Evolutionary conservation across 1,139 yeast species (phyloP).

Genomic region (Sugiyamaella sp.): DNA sequence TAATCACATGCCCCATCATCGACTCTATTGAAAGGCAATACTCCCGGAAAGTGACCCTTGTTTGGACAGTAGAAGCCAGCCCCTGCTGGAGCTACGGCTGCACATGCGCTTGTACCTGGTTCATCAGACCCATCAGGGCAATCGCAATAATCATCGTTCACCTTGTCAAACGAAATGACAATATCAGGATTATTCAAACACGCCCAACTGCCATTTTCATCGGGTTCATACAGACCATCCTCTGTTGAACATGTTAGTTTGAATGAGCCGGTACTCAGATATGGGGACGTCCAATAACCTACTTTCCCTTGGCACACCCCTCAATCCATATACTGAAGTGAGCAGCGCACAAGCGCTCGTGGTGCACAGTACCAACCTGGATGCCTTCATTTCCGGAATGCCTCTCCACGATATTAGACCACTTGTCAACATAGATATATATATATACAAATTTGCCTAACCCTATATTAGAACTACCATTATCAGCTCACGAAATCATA

Average conservation of each 20-base stretch:
- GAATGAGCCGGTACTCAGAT: not conserved
- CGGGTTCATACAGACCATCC: constrained; percentile 56
- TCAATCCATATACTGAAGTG: constrained; percentile 5
- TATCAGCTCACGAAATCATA: no score
- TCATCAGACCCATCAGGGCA: constrained; percentile 99
- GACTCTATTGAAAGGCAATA: constrained; percentile 56
- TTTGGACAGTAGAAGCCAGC: constrained; percentile 71
- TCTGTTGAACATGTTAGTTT: constrained; percentile 13
- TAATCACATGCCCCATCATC: constrained; percentile 95
- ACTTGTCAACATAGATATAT: not conserved
- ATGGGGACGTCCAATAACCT: not conserved
- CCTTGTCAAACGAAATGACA: constrained; percentile 57
- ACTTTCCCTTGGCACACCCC: constrained; percentile 16
- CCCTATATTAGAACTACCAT: no score
- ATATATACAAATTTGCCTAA: not conserved
- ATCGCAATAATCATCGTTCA: constrained; percentile 91
- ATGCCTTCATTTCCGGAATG: not conserved
- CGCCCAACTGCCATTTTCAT: constrained; percentile 57
- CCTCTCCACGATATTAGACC: not conserved
- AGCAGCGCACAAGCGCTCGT: not conserved
- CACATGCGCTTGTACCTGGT: constrained; percentile 92
- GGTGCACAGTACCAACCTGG: not conserved
- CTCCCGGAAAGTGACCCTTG: constrained; percentile 56
- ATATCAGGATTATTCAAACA: constrained; percentile 72
- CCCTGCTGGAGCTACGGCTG: constrained; percentile 39